phyloP scores from a whole-genome alignment of 345 rosid genomes.

The Gossypioides kirkii region DNA sequence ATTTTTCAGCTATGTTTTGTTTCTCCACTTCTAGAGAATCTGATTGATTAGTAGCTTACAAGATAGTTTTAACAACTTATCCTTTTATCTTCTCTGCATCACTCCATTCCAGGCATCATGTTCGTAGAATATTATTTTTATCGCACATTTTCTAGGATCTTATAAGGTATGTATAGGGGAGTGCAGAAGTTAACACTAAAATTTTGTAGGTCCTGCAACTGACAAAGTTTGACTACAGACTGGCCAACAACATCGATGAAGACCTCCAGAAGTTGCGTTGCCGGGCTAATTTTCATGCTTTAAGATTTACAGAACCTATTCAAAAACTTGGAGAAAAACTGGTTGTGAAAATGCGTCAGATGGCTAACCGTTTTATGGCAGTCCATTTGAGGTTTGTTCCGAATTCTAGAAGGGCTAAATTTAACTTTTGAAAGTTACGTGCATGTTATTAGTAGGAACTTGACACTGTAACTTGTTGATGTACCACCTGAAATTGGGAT shows the following conservation, averaged over 20 bases:
- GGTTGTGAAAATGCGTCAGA: too few species aligned
- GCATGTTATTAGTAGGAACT: too few species aligned
- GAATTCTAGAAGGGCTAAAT: too few species aligned
- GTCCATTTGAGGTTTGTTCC: too few species aligned
- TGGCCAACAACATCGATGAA: slow-evolving; percentile 76
- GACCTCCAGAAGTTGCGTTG: slow-evolving; percentile 92
- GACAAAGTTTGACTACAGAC: slow-evolving; percentile 97
- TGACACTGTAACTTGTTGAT: too few species aligned
- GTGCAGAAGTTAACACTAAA: slow-evolving; percentile 11
- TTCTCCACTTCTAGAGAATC: not conserved
- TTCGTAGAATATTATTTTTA: too few species aligned
- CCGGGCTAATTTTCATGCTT: slow-evolving; percentile 84
- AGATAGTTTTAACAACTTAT: not conserved
- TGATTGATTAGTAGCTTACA: not conserved
- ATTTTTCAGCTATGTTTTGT: not conserved
- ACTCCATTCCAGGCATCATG: too few species aligned
- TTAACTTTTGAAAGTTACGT: too few species aligned
- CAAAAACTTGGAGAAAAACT: slow-evolving; percentile 13
- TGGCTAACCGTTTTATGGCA: too few species aligned
- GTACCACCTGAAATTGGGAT: too few species aligned
- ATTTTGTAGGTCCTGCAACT: slow-evolving; percentile 83
- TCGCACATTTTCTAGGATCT: not conserved
- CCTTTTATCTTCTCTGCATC: too few species aligned
- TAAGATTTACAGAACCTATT: slow-evolving; percentile 81
- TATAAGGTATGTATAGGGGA: not conserved